A percentile compares a stretch with the other conserved stretches of the same genome.
These are phyloP conservation scores for Coemansia sp. DNA, from an alignment of 192 early-diverging fungal species.

Conservation along the genomic window DNA sequence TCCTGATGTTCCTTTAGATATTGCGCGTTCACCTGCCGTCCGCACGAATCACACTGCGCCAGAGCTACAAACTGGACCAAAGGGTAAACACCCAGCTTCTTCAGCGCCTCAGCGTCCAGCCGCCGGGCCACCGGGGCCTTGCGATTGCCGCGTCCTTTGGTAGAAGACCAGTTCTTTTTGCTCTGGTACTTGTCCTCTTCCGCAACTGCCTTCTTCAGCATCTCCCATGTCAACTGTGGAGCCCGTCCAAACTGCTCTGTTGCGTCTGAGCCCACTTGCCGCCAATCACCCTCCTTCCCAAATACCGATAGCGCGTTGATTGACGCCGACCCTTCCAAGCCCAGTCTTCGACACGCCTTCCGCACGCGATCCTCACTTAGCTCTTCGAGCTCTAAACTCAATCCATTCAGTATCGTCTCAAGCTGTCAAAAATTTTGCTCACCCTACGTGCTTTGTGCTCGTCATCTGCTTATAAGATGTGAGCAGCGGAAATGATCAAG, in stretches of 20 bases:
- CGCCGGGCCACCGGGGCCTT: constrained; percentile 53
- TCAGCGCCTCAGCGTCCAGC: constrained; percentile 48
- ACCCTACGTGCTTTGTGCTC: background rate
- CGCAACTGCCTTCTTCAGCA: constrained; percentile 54
- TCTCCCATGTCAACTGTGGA: constrained; percentile 46
- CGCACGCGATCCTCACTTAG: constrained; percentile 29
- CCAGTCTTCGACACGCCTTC: constrained; percentile 15
- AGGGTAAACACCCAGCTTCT: constrained; percentile 52
- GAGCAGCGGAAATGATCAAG: background rate
- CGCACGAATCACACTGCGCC: constrained; percentile 49
- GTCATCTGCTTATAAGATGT: background rate
- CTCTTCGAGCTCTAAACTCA: constrained; percentile 34
- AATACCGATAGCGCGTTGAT: constrained; percentile 34
- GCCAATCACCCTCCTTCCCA: constrained; percentile 31
- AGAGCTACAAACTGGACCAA: constrained; percentile 40
- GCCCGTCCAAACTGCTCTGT: constrained; percentile 18
- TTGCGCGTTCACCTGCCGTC: constrained; percentile 46
- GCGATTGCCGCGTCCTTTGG: constrained; percentile 55
- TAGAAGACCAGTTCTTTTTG: constrained; percentile 59
- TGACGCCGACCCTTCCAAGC: constrained; percentile 17
- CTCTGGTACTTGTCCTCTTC: constrained; percentile 59
- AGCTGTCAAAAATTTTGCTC: background rate
- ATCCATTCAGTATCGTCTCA: background rate
- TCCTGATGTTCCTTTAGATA: constrained; percentile 53
- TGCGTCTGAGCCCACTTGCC: background rate